Conservation (phyloP, 2,329 filamentous ascomycete genomes). For the Aspergillus glaucus region DNA sequence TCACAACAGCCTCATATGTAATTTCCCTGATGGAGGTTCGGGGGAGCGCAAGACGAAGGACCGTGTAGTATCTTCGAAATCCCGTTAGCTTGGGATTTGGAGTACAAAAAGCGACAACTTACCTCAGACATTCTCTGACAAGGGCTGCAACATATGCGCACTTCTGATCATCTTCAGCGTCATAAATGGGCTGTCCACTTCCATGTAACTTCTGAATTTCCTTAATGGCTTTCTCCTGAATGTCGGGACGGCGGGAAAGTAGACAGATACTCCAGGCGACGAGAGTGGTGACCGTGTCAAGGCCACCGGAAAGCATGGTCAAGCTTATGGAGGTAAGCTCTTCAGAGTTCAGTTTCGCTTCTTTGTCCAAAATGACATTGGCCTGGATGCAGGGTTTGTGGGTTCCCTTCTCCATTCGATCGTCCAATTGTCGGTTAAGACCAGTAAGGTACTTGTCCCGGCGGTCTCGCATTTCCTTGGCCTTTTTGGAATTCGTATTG, state of each 20-base stretch:
- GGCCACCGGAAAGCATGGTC: constrained; percentile 62
- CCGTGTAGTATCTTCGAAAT: constrained; percentile 51
- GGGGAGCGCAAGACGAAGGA: constrained; percentile 57
- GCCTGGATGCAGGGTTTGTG: constrained; percentile 62
- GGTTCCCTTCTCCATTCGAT: constrained; percentile 54
- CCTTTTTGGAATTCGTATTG: constrained; percentile 52
- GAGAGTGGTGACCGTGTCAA: constrained; percentile 61
- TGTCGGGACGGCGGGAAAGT: constrained; percentile 53
- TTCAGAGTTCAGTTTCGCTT: constrained; percentile 55
- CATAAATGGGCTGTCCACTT: constrained; percentile 51
- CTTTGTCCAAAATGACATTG: constrained; percentile 59
- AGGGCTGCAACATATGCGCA: constrained; percentile 59
- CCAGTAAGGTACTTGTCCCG: constrained; percentile 55
- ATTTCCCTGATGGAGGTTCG: constrained; percentile 57
- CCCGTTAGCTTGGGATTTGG: constrained; percentile 3
- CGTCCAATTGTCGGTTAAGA: constrained; percentile 54
- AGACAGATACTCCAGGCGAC: constrained; percentile 60
- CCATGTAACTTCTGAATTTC: constrained; percentile 53
- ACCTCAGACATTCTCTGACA: constrained; percentile 56
- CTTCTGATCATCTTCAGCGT: constrained; percentile 57
- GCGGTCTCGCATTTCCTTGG: constrained; percentile 54
- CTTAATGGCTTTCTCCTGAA: constrained; percentile 54
- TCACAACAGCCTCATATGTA: constrained; percentile 50
- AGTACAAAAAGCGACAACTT: constrained; percentile 3
- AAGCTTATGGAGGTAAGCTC: constrained; percentile 61